Conservation (phyloP, 768 basidiomycete species). For the Tylopilus plumbeoviolaceoides region DNA sequence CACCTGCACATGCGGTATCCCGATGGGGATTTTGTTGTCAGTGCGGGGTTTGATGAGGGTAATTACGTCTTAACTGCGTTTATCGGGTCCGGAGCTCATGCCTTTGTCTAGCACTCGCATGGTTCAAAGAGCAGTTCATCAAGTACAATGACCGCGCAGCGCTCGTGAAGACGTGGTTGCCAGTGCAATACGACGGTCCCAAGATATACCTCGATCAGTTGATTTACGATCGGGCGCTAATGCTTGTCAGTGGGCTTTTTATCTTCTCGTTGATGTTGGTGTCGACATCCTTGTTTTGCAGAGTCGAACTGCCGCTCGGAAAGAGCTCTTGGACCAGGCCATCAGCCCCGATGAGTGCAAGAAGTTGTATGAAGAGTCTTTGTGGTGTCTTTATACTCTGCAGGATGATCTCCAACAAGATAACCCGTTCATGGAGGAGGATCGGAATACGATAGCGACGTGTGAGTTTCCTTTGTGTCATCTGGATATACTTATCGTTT, state of each 20-base stretch:
- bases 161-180: slow-evolving; percentile 83
- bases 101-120: slow-evolving; percentile 55
- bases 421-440: slow-evolving; percentile 83
- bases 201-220: slow-evolving; percentile 86
- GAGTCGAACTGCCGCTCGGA: slow-evolving; percentile 90
- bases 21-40: slow-evolving; percentile 69
- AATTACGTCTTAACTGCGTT: slow-evolving; percentile 2
- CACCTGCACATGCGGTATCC: slow-evolving; percentile 78
- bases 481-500: neutral
- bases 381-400: slow-evolving; percentile 91
- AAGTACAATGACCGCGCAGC: slow-evolving; percentile 93
- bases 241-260: slow-evolving; percentile 54
- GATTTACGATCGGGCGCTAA: slow-evolving; percentile 87
- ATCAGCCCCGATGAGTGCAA: slow-evolving; percentile 80
- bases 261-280: neutral
- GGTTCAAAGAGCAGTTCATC: slow-evolving; percentile 93
- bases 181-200: slow-evolving; percentile 76
- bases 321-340: slow-evolving; percentile 81
- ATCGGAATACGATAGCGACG: slow-evolving; percentile 70
- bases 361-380: slow-evolving; percentile 89
- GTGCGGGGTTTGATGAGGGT: slow-evolving; percentile 82
- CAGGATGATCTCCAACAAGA: slow-evolving; percentile 85
- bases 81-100: slow-evolving; percentile 7
- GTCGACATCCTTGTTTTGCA: slow-evolving; percentile 28
- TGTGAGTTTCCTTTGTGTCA: slow-evolving; percentile 43